phyloP scores from a whole-genome alignment of 768 basidiomycete genomes.

The Tricholoma terreum region DNA sequence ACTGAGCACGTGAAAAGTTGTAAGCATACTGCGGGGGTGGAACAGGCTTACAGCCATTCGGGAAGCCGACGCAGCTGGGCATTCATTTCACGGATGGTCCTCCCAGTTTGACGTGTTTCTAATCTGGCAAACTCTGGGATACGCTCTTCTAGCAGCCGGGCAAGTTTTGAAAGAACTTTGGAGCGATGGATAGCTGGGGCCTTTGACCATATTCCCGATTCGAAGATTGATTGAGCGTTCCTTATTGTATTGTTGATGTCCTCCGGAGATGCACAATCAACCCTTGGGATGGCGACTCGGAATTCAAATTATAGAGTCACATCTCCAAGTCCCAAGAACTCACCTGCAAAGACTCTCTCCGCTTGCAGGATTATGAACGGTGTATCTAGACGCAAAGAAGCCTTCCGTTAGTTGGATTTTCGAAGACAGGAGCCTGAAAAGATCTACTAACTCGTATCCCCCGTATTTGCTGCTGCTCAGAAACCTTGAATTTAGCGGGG shows the following conservation, averaged over 20 bases:
- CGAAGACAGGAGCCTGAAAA: not conserved
- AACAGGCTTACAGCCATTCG: constrained; percentile 72
- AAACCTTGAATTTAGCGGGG: no score
- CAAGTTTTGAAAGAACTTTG: constrained; percentile 60
- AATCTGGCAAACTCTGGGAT: constrained; percentile 58
- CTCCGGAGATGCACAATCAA: constrained; percentile 48
- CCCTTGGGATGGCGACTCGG: constrained; percentile 33
- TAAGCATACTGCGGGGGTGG: constrained; percentile 4
- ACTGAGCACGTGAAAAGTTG: constrained; percentile 31
- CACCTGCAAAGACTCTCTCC: constrained; percentile 58
- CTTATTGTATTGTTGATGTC: constrained; percentile 52
- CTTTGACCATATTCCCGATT: constrained; percentile 72
- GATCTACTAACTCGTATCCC: constrained; percentile 16
- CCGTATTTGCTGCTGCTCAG: not conserved
- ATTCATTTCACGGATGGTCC: constrained; percentile 81
- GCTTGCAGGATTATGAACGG: constrained; percentile 66
- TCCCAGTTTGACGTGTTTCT: constrained; percentile 76
- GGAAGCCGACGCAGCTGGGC: constrained; percentile 75
- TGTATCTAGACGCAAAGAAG: constrained; percentile 35
- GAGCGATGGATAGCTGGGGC: constrained; percentile 58
- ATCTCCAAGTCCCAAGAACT: constrained; percentile 16
- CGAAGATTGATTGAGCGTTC: constrained; percentile 55
- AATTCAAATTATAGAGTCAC: not conserved
- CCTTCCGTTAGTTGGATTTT: no score
- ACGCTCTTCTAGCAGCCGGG: constrained; percentile 54